A percentile compares a stretch with the other conserved stretches of the same genome.
Evolutionary conservation across 1,284 basidiomycete genomes (phyloP).

Genomic region (Ganoderma meredithae): DNA sequence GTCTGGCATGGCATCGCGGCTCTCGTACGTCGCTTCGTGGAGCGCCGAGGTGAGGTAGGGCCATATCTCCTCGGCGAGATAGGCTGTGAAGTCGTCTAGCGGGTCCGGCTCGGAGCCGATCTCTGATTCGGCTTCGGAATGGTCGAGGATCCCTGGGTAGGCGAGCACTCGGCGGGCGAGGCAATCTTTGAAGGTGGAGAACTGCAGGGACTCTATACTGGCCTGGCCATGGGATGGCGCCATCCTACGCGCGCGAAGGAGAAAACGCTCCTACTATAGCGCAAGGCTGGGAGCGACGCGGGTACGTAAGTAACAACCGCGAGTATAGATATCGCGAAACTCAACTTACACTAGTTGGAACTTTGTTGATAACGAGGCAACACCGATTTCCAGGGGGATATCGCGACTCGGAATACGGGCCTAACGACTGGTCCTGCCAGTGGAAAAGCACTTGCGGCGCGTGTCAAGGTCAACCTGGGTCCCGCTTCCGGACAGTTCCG

Average conservation of each 20-base stretch:
- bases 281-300: too few relatives aligned
- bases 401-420: too few relatives aligned
- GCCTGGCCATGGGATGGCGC: not conserved
- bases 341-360: not conserved
- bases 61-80: conserved; percentile 59
- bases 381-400: too few relatives aligned
- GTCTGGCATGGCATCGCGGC: conserved; percentile 39
- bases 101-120: conserved; percentile 38
- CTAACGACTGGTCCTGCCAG: too few relatives aligned
- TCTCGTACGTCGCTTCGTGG: conserved; percentile 49
- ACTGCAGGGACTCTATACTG: conserved; percentile 24
- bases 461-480: too few relatives aligned
- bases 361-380: not conserved
- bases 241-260: not conserved
- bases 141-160: conserved; percentile 33
- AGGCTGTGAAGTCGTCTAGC: conserved; percentile 59
- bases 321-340: not conserved
- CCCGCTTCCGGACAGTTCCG: too few relatives aligned
- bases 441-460: too few relatives aligned
- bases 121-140: not conserved
- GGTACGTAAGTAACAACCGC: not conserved
- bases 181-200: conserved; percentile 53
- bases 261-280: not conserved
- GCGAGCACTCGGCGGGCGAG: conserved; percentile 53
- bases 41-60: conserved; percentile 45